These are phyloP conservation scores for Kurtzmaniella natalensis DNA, from an alignment of 1,139 yeast genomes.

Conservation along the genomic window DNA sequence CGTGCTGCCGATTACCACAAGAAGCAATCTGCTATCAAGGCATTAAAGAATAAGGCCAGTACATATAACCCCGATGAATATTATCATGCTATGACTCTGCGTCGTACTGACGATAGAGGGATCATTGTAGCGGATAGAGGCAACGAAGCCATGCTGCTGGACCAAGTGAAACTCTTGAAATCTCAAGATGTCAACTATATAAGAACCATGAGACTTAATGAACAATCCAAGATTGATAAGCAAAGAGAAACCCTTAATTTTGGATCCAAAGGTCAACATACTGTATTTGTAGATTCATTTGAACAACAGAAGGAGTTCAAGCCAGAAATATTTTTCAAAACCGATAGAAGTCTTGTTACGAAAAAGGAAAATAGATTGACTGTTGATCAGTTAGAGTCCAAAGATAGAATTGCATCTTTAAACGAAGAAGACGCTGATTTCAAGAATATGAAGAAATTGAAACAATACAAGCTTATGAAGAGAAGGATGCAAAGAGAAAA, in stretches of 20 bases:
- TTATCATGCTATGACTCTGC: conserved; percentile 84
- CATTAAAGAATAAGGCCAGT: conserved; percentile 66
- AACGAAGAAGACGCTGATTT: conserved; percentile 17
- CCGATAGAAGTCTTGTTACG: conserved; percentile 58
- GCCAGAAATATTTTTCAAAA: conserved; percentile 63
- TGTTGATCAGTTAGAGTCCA: conserved; percentile 52
- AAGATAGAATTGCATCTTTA: conserved; percentile 20
- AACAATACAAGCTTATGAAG: conserved; percentile 52
- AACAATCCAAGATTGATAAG: conserved; percentile 59
- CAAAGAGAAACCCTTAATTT: conserved; percentile 53
- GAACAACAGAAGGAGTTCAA: conserved; percentile 54
- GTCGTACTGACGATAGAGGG: conserved; percentile 65
- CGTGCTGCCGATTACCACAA: conserved; percentile 87
- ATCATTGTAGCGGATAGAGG: conserved; percentile 64
- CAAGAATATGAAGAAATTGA: conserved; percentile 51
- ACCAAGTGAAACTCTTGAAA: conserved; percentile 76
- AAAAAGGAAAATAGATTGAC: conserved; percentile 73
- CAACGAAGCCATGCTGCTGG: conserved; percentile 57
- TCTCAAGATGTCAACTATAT: conserved; percentile 88
- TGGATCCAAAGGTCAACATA: conserved; percentile 65
- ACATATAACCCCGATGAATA: conserved; percentile 93
- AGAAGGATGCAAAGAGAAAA: conserved; percentile 62
- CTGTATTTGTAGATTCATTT: conserved; percentile 73
- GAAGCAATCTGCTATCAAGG: conserved; percentile 80
- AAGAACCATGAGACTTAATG: conserved; percentile 69